Base-by-base conservation (phyloP, 768 basidiomycete species). In the Albatrellus ellisii region DNA sequence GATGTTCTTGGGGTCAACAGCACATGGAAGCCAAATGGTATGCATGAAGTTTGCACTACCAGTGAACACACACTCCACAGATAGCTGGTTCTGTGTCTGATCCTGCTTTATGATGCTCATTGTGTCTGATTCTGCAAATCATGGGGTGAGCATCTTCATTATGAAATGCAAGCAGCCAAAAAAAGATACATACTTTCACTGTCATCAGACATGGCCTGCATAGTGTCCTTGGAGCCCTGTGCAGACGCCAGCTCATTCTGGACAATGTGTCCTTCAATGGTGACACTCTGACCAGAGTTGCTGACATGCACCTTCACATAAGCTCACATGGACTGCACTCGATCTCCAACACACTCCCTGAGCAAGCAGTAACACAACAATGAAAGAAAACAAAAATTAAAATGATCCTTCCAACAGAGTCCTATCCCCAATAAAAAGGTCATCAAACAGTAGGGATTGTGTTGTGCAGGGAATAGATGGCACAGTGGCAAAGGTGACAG, bases 261-360 rank as follows among this genome's bases (percentile, higher is more conserved):
- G 22, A 41, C 52, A 28, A 72, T 58, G 51, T 69, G 77, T 6
- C 84, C 84, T 54, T 82, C 73, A 42, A 88, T 83, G 3, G 76
- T 83, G 43, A 86, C 55, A 46, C 73, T 82, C 43, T 72, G 67
- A 2, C 81, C 83, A 12, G 69, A 72, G 43, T 84, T 77, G 7
- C 80, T 79, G 44, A 87, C 64, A 6, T 73, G 68, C 39, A 87
- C 69, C 42, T 82, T 70, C 7, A 86, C 55, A 52, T 85, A 75
- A 50, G n/a, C n/a, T n/a, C n/a, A n/a, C n/a, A n/a, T n/a, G n/a
- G n/a, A n/a, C n/a, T n/a, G n/a, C n/a, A n/a, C n/a, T n/a, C n/a
- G n/a, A n/a, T n/a, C n/a, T n/a, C n/a, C n/a, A n/a, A n/a, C n/a
- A n/a, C n/a, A n/a, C n/a, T n/a, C n/a, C n/a, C n/a, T n/a, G n/a